A percentile compares a stretch with the other conserved stretches of the same genome.
Evolutionary conservation across 1,284 basidiomycete species (phyloP).

Genomic region (Ustilago xerochloae): DNA sequence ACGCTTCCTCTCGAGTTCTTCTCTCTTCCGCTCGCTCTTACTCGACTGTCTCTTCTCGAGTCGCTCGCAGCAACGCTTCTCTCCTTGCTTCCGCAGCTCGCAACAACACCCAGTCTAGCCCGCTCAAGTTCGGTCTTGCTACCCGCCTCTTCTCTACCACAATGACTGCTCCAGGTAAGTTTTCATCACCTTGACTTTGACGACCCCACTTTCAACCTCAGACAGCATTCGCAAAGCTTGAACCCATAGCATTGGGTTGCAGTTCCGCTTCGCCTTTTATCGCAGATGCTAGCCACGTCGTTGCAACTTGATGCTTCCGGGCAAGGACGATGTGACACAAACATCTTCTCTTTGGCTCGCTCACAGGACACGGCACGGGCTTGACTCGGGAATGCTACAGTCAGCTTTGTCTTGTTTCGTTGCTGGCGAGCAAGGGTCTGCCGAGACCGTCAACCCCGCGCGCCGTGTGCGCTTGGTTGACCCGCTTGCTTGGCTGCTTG

Average conservation of each 20-base stretch:
- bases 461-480: background rate
- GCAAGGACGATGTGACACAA: too few species aligned
- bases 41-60: constrained; percentile 34
- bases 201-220: background rate
- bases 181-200: background rate
- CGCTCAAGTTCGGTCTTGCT: constrained; percentile 9
- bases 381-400: too few species aligned
- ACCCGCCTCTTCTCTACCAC: constrained; percentile 37
- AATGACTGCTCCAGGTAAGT: constrained; percentile 44
- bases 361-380: too few species aligned
- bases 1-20: constrained; percentile 37
- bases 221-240: too few species aligned
- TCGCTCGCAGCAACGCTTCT: constrained; percentile 23
- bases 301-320: too few species aligned
- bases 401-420: background rate
- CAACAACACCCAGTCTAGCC: constrained; percentile 9
- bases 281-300: too few species aligned
- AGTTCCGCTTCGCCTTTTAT: too few species aligned
- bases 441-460: background rate
- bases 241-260: too few species aligned
- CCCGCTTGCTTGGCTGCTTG: background rate
- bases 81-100: constrained; percentile 14
- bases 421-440: constrained; percentile 3
- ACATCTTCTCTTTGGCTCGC: too few species aligned
- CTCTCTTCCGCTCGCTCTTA: constrained; percentile 28